A percentile compares a stretch with the other conserved stretches of the same genome.
These are phyloP conservation scores for Eragrostis curvula DNA, from an alignment of 176 grass and related monocot genomes.

Conservation along the genomic window DNA sequence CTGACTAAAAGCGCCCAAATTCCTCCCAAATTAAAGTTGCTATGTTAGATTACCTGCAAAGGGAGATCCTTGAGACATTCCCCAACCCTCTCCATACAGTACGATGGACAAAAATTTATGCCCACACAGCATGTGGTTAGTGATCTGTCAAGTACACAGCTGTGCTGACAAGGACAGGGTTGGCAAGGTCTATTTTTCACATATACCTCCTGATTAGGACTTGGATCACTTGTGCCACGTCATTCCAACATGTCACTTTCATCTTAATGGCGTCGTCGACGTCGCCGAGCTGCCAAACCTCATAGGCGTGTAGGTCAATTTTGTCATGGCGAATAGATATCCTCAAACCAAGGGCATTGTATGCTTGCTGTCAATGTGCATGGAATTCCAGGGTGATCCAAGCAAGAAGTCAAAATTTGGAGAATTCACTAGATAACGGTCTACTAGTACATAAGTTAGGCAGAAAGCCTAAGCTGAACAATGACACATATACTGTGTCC, in stretches of 20 bases:
- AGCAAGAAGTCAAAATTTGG: conserved; percentile 27
- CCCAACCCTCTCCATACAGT: neutral
- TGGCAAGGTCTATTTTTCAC: conserved; percentile 40
- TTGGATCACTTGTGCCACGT: conserved; percentile 16
- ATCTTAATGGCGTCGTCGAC: neutral
- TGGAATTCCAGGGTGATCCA: conserved; percentile 15
- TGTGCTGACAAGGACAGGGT: conserved; percentile 26
- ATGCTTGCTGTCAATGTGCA: conserved; percentile 15
- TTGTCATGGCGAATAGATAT: neutral
- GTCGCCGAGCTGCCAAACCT: conserved; percentile 39
- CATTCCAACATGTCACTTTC: conserved; percentile 7
- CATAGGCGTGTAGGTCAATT: conserved; percentile 1
- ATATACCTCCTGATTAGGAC: conserved; percentile 25
- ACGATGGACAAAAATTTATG: neutral
- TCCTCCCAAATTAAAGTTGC: neutral
- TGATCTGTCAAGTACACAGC: conserved; percentile 14
- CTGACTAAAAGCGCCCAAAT: neutral
- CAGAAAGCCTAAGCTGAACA: neutral
- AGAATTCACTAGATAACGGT: conserved; percentile 17
- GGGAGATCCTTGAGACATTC: neutral
- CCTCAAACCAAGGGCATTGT: neutral
- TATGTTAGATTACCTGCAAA: neutral
- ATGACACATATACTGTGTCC: neutral
- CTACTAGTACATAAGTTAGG: neutral
- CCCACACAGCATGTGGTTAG: neutral